phyloP scores from a whole-genome alignment of 2,329 filamentous ascomycete species.

The Trichoderma koningii region DNA sequence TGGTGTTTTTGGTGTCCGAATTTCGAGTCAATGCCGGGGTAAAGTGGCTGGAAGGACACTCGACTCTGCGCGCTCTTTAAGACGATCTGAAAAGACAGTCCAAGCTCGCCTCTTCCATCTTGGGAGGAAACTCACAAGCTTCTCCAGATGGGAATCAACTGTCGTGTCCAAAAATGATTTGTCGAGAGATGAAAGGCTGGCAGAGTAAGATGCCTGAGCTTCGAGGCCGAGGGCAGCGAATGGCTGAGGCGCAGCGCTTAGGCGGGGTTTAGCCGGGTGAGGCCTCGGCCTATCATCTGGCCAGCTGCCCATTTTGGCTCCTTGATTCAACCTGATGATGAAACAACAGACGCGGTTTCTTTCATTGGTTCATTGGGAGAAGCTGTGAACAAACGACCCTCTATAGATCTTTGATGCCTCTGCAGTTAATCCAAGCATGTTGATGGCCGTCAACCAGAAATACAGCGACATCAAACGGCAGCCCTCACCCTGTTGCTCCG shows the following conservation, averaged over 20 bases:
- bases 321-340: neutral
- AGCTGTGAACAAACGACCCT: no score
- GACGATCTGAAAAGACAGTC: neutral
- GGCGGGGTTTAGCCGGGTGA: slow-evolving; percentile 21
- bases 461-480: no score
- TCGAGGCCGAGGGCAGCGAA: neutral
- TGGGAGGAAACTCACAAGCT: neutral
- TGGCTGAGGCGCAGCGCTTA: slow-evolving; percentile 22
- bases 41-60: neutral
- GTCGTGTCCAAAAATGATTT: neutral
- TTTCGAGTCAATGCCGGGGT: no score
- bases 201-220: slow-evolving; percentile 13
- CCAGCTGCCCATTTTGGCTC: neutral
- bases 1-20: neutral
- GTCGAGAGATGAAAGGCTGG: neutral
- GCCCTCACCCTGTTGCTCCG: no score
- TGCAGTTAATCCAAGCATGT: no score
- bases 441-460: no score
- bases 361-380: no score
- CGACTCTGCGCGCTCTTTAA: slow-evolving; percentile 10
- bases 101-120: neutral
- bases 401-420: no score
- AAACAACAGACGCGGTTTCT: no score
- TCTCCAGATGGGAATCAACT: neutral
- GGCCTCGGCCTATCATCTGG: slow-evolving; percentile 13